Evolutionary conservation across 768 basidiomycete genomes (phyloP).

Genomic region (Termitomyces sp.): DNA sequence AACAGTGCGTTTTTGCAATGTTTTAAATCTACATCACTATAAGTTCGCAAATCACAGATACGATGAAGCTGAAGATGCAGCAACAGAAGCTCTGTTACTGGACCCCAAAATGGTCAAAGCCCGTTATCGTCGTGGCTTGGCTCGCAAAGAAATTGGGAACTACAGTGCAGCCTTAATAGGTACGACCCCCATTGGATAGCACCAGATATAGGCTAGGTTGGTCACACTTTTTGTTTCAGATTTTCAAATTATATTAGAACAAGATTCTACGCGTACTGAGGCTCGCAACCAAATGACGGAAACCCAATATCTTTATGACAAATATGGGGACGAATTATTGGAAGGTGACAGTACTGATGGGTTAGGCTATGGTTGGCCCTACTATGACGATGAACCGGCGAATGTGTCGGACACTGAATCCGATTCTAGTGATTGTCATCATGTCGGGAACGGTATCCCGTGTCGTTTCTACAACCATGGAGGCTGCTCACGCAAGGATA

Average conservation of each 20-base stretch:
- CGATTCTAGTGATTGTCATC: conserved; percentile 47
- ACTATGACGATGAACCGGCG: conserved; percentile 18
- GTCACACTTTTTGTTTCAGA: conserved; percentile 12
- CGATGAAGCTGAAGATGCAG: conserved; percentile 31
- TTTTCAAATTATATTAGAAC: conserved; percentile 18
- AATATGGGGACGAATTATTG: conserved; percentile 4
- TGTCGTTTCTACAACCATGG: conserved; percentile 50
- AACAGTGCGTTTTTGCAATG: conserved; percentile 17
- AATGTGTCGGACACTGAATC: conserved; percentile 31
- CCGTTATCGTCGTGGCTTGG: conserved; percentile 32
- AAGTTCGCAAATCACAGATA: conserved; percentile 20
- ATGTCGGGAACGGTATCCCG: conserved; percentile 38
- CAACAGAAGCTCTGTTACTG: conserved; percentile 27
- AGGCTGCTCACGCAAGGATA: conserved; percentile 32
- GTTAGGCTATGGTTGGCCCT: conserved; percentile 10
- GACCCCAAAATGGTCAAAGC: conserved; percentile 30
- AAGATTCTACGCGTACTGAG: conserved; percentile 17
- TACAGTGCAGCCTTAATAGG: conserved; percentile 23
- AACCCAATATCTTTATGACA: conserved; percentile 7
- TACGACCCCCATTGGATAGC: conserved; percentile 1
- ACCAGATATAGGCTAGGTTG: not conserved
- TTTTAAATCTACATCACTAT: not conserved
- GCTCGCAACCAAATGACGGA: conserved; percentile 11
- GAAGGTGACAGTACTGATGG: not conserved
- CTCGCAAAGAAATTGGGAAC: conserved; percentile 21